Evolutionary conservation across 768 basidiomycete genomes (phyloP).

Genomic region (Rhodocollybia butyracea): DNA sequence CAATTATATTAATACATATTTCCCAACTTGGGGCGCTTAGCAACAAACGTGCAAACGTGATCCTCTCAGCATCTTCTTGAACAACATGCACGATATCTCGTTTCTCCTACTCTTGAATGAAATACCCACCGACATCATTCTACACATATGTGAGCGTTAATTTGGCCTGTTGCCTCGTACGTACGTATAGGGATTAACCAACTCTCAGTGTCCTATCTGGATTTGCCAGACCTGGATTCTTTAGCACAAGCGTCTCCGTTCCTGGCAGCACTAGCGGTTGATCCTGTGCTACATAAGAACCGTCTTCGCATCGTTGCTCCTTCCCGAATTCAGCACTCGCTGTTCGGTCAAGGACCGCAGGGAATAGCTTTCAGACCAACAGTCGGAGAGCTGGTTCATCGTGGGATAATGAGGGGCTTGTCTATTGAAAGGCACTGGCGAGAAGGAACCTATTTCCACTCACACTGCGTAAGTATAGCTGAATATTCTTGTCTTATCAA

Average conservation of each 20-base stretch:
- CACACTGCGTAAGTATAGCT: constrained; percentile 45
- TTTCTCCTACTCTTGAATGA: constrained; percentile 23
- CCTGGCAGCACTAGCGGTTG: constrained; percentile 50
- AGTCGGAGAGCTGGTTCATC: constrained; percentile 61
- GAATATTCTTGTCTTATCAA: constrained; percentile 1
- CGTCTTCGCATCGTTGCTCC: constrained; percentile 62
- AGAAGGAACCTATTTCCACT: constrained; percentile 62
- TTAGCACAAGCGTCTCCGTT: constrained; percentile 45
- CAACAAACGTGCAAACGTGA: too few relatives aligned
- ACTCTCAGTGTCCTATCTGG: constrained; percentile 69
- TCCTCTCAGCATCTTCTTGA: too few relatives aligned
- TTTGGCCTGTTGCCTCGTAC: not conserved
- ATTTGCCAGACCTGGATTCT: constrained; percentile 64
- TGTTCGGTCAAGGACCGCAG: constrained; percentile 56
- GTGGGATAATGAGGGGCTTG: constrained; percentile 68
- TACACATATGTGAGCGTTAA: constrained; percentile 52
- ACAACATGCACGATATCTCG: too few relatives aligned
- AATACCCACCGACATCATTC: constrained; percentile 54
- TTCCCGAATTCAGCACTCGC: constrained; percentile 61
- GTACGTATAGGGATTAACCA: too few relatives aligned
- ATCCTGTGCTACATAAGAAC: constrained; percentile 61
- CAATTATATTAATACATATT: too few relatives aligned
- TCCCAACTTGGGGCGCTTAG: too few relatives aligned
- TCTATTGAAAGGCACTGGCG: constrained; percentile 66
- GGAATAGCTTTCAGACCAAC: constrained; percentile 63